These are phyloP conservation scores for Posidonia australis DNA, from an alignment of 106 monocot species.

Conservation along the genomic window DNA sequence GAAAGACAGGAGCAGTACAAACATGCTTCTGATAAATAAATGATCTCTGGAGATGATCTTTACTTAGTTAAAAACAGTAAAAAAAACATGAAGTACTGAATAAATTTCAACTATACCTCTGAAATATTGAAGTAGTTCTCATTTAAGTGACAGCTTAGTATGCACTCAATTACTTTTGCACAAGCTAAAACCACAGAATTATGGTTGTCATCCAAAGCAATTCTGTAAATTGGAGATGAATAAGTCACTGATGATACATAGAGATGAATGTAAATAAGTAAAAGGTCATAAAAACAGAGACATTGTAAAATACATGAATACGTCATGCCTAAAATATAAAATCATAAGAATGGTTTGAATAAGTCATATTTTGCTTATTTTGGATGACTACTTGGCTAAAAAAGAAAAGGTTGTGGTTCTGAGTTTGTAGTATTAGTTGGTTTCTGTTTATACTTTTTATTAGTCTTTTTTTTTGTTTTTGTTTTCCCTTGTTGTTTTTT, in stretches of 20 bases:
- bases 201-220: constrained; percentile 93
- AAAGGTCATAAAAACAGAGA: background rate
- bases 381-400: no score
- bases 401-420: no score
- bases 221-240: constrained; percentile 54
- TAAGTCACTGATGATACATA: no score
- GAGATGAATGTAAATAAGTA: background rate
- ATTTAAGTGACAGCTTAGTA: constrained; percentile 73
- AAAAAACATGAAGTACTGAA: background rate
- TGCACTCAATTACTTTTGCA: constrained; percentile 52
- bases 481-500: no score
- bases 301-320: background rate
- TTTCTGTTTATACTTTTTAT: no score
- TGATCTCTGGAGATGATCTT: constrained; percentile 46
- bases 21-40: constrained; percentile 27
- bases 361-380: no score
- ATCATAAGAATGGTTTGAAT: background rate
- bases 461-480: no score
- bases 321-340: background rate
- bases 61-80: constrained; percentile 1
- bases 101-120: constrained; percentile 37
- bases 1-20: constrained; percentile 83
- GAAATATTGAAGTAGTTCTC: constrained; percentile 55
- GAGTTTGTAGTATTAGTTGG: no score
- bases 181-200: constrained; percentile 88